Conservation (phyloP, 768 basidiomycete species). For the button mushroom (Agaricus bisporus) region DNA sequence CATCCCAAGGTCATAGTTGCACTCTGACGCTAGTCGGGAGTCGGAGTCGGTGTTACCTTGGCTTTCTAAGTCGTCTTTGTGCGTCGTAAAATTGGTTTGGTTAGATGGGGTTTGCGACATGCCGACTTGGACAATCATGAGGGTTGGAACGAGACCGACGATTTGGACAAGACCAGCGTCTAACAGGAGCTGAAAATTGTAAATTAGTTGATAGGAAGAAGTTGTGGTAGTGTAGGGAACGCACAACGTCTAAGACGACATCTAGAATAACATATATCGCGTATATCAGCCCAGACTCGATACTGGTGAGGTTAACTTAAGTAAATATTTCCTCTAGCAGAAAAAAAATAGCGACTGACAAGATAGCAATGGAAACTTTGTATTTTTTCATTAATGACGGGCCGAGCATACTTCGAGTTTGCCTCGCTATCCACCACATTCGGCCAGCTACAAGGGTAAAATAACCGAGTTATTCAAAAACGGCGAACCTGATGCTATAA, state of each 20-base stretch:
- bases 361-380: conserved; percentile 26
- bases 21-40: not conserved
- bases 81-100: conserved; percentile 1
- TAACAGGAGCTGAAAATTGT: conserved; percentile 12
- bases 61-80: conserved; percentile 4
- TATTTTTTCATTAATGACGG: conserved; percentile 24
- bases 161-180: conserved; percentile 24
- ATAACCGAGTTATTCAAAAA: not conserved
- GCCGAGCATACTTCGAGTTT: conserved; percentile 22
- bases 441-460: conserved; percentile 24
- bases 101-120: not conserved
- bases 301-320: conserved; percentile 16
- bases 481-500: conserved; percentile 3
- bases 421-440: conserved; percentile 28
- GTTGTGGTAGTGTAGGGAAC: not conserved
- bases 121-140: conserved; percentile 9
- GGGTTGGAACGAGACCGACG: conserved; percentile 14
- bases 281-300: conserved; percentile 35
- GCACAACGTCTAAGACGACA: conserved; percentile 5
- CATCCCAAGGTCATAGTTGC: not conserved
- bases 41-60: not conserved
- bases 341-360: conserved; percentile 20
- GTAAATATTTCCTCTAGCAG: not conserved
- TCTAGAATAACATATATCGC: conserved; percentile 16
- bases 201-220: not conserved